Base-by-base conservation (phyloP, 2,329 filamentous ascomycete genomes). In the Aspergillus sp. region DNA sequence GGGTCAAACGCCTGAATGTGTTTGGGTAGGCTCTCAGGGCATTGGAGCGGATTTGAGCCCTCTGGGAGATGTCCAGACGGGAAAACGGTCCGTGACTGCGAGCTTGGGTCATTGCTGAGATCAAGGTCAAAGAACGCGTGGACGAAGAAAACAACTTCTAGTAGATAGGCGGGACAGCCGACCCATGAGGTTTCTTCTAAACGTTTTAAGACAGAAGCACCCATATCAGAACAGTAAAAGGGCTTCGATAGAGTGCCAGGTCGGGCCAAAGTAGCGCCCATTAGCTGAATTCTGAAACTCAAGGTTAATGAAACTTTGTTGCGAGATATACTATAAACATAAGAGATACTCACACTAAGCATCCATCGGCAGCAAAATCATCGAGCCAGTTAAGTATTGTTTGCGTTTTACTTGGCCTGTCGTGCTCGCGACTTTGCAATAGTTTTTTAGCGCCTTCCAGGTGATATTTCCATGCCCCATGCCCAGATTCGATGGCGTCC, bases 391-490 rank as follows among this genome's bases (percentile, higher is more conserved):
- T 66, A 6, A 73, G 63, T 7, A 73, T 69, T 12, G 62, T 60
- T 57, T 62, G 50, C 11, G 58, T 42, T 18, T 54, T 62, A 26
- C 55, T 58, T 15, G 60, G 44, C 3, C 53, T 52, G 34, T 56
- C 57, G 38, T 62, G 60, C 30, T 68, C 57, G 26, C 78, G 68
- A 8, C 70, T 69, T 39, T 74, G 71, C 24, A 82, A 72, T 18
- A 82, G 69, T 54, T 74, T 76, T 60, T 78, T 77, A n/a, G 79
- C 80, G 6, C 80, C 80, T 57, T 80, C 78, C 48, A 81, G 74
- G 57, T 83, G 80, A 34, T 78, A 75, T 61, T 76, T 81, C 80
- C 80, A 83, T 34, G 79, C 76, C 11, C 79, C 79, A 48, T 74
- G 76, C 13, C 80, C 80, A 0, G 80, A 82, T 59, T 81, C 79